Evolutionary conservation across 2,329 filamentous ascomycete genomes (phyloP), one percentile per base, ranked within the genome.

Genomic region (Trichoderma arundinaceum): DNA sequence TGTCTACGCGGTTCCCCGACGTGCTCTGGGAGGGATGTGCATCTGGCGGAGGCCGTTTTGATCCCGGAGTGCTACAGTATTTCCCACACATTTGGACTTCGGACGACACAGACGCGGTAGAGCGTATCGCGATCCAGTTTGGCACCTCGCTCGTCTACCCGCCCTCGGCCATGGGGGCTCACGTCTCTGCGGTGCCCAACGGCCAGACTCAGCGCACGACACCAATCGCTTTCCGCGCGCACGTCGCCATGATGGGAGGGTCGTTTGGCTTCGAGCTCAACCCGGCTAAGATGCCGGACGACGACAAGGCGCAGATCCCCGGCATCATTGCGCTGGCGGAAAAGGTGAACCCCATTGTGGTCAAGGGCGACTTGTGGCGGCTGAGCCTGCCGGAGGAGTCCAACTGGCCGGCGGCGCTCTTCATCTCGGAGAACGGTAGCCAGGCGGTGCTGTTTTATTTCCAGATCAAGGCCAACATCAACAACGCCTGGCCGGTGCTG

Each of bases 241-340:
- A 89, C 64, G 87, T 90, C 0, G 88, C 88, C 6, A 86, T 89
- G 79, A 89, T 89, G 87, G 88, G 88, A 64, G 87, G 87, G 1
- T 88, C 85, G 0, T 90, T 90, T 69, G 88, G 88, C 0, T 81
- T 90, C 10, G 87, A 90, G 72, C 80, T 90, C 7, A 81, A 89
- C 71, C 88, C 87, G 0, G 76, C 76, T 0, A 78, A 83, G 7
- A 80, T 88, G 6, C 74, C 75, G 0, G 77, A 77, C 0, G 81
- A 82, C 12, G 87, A 90, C n/a, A 79, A 77, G 53, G 79, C 76
- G 0, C 77, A 79, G 35, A 79, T 90, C 0, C 87, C 87, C 0
- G 78, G 71, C 0, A 77, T 90, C 1, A 83, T 90, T 66, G 77
- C 74, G 0, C 77, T 84, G 6, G 83, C 86, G 1, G 83, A 86